These are phyloP conservation scores for Fusarium secorum DNA, from an alignment of 2,329 filamentous ascomycete species.

Conservation along the genomic window DNA sequence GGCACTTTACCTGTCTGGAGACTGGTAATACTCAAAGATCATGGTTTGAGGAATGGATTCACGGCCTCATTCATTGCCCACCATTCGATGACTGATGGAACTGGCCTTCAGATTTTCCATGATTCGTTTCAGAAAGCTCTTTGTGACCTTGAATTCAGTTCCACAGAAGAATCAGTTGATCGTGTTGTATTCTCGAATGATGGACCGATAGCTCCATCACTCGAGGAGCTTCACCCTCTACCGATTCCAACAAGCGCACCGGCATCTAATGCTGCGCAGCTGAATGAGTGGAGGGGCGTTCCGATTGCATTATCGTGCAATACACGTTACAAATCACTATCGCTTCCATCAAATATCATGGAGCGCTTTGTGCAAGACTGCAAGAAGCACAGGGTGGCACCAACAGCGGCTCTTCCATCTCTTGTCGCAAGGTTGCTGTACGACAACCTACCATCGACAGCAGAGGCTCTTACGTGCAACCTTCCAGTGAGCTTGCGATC, in stretches of 20 bases:
- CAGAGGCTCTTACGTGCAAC: not conserved
- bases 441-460: not conserved
- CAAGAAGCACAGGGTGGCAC: not conserved
- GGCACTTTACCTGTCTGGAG: not conserved
- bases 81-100: not conserved
- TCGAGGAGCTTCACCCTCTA: not conserved
- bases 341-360: not conserved
- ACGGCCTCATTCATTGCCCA: not conserved
- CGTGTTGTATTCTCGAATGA: not conserved
- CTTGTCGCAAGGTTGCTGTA: not conserved
- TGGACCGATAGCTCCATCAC: not conserved
- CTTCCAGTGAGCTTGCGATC: not conserved
- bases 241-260: not conserved
- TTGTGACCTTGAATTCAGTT: rapidly evolving
- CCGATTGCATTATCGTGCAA: not conserved
- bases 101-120: not conserved
- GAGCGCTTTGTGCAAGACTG: not conserved
- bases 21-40: not conserved
- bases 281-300: not conserved
- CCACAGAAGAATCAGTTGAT: rapidly evolving
- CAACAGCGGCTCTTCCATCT: not conserved
- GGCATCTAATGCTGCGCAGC: not conserved
- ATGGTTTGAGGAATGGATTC: not conserved
- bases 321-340: not conserved
- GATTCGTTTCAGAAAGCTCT: not conserved